Evolutionary conservation across 2,329 filamentous ascomycete genomes (phyloP), one percentile per base, ranked within the genome.

Genomic region (Sporothrix variecibatus): DNA sequence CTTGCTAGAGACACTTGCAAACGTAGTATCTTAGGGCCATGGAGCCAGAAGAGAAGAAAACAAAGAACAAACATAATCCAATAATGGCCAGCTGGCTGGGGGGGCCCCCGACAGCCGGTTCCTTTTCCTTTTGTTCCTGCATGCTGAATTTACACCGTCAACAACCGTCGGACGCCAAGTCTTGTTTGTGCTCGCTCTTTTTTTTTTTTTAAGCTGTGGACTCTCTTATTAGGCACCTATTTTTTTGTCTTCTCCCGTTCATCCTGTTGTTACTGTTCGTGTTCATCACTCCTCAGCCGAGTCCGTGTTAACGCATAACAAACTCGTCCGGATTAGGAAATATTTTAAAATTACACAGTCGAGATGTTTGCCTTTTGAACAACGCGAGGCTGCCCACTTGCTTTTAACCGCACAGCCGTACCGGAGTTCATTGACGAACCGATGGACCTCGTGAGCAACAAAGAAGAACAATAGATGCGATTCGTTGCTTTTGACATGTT

Each of bases 241-340:
- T 49, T 68, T 46, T 34, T 67, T n/a, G n/a, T 43, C 43, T 43
- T 51, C 15, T 23, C 17, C 34, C 20, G 9, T 51, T 46, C 23
- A 70, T 69, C 31, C 56, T 38, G 9, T 28, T 23, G 17, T 56
- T 64, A 17, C 9, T 70, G 26, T 73, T 64, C 26, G 23, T 46
- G 17, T 20, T 67, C n/a, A 9, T 46, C 34, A 26, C 11, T n/a
- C 40, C n/a, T 38, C 67, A 15, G 17, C 20, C 49, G 49, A 8
- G 6, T 56, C 51, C 31, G 11, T 68, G 31, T 31, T 76, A 78
- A 79, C 80, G 84, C 84, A 86, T 86, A 78, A 86, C 81, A 81
- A 83, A 76, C 78, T 78, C 78, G 77, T 79, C 81, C 79, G 75
- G 71, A 82, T 84, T 84, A 82, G 84, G 84, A 85, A 85, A 84